These are phyloP conservation scores for Dissoconium aciculare DNA, from an alignment of 2,329 filamentous ascomycete genomes.

Conservation along the genomic window DNA sequence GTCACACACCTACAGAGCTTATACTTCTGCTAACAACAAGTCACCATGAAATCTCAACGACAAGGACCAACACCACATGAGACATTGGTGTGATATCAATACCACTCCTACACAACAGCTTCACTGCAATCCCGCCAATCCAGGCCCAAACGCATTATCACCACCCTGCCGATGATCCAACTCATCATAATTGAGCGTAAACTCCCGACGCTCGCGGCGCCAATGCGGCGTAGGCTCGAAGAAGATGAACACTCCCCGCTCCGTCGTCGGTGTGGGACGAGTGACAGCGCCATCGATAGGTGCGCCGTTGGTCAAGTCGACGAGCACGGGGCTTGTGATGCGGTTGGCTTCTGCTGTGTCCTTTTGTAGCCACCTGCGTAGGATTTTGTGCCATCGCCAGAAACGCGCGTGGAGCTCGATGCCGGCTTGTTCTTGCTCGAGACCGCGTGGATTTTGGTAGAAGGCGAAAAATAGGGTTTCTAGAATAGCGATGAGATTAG, in stretches of 20 bases:
- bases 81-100: too few species aligned
- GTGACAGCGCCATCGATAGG: slow-evolving; percentile 24
- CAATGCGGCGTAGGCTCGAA: slow-evolving; percentile 38
- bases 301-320: slow-evolving; percentile 17
- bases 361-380: slow-evolving; percentile 42
- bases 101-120: too few species aligned
- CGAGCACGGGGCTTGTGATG: slow-evolving; percentile 18
- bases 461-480: slow-evolving; percentile 57
- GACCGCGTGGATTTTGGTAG: slow-evolving; percentile 51
- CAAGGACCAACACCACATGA: too few species aligned
- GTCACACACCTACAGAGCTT: too few species aligned
- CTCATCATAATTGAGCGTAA: slow-evolving; percentile 38
- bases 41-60: too few species aligned
- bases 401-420: slow-evolving; percentile 41
- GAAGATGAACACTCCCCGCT: slow-evolving; percentile 40
- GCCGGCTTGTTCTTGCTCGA: slow-evolving; percentile 51
- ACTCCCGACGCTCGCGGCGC: slow-evolving; percentile 38
- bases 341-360: slow-evolving; percentile 28
- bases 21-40: too few species aligned
- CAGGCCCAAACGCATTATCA: background rate
- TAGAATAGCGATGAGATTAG: slow-evolving; percentile 26
- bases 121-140: background rate
- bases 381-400: slow-evolving; percentile 41
- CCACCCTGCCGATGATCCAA: slow-evolving; percentile 31
- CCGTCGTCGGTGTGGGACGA: slow-evolving; percentile 32